phyloP scores from a whole-genome alignment of 352 stramenopile species.

The Globisporangium ultimum region DNA sequence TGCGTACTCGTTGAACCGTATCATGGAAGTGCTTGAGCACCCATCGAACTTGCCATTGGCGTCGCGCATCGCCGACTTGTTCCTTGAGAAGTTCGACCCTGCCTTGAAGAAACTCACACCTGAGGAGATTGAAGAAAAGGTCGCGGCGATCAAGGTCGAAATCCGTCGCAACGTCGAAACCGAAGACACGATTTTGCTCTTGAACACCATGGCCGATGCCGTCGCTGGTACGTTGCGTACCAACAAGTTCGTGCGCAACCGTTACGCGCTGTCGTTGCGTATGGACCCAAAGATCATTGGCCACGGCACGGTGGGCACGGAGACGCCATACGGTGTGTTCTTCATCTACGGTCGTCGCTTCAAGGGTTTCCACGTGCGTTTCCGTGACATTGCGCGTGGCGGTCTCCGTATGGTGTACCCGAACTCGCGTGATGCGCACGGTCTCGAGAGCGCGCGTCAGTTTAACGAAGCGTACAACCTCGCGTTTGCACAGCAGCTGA shows the following conservation, averaged over 20 bases:
- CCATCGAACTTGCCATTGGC: conserved; percentile 88
- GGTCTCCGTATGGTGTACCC: conserved; percentile 79
- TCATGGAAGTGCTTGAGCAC: conserved; percentile 91
- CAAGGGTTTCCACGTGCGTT: conserved; percentile 87
- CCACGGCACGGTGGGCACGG: conserved; percentile 78
- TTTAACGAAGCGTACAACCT: conserved; percentile 87
- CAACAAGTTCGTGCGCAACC: conserved; percentile 80
- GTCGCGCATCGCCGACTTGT: conserved; percentile 93
- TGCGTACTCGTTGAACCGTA: conserved; percentile 93
- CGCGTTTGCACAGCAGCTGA: conserved; percentile 81
- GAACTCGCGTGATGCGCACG: conserved; percentile 53
- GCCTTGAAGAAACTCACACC: conserved; percentile 36
- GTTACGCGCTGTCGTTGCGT: conserved; percentile 78
- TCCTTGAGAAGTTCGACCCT: conserved; percentile 88
- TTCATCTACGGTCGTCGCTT: conserved; percentile 97
- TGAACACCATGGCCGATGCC: conserved; percentile 79
- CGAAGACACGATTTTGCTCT: conserved; percentile 65
- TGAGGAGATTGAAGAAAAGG: conserved; percentile 37
- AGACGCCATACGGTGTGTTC: conserved; percentile 95
- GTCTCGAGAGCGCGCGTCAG: conserved; percentile 64
- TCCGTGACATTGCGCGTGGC: conserved; percentile 78
- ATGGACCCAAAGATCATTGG: conserved; percentile 79
- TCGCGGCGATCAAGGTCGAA: conserved; percentile 61
- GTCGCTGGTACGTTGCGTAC: conserved; percentile 73
- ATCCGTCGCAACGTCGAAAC: conserved; percentile 73